Evolutionary conservation across 768 basidiomycete species (phyloP).

Genomic region (Mycena kentingensis): DNA sequence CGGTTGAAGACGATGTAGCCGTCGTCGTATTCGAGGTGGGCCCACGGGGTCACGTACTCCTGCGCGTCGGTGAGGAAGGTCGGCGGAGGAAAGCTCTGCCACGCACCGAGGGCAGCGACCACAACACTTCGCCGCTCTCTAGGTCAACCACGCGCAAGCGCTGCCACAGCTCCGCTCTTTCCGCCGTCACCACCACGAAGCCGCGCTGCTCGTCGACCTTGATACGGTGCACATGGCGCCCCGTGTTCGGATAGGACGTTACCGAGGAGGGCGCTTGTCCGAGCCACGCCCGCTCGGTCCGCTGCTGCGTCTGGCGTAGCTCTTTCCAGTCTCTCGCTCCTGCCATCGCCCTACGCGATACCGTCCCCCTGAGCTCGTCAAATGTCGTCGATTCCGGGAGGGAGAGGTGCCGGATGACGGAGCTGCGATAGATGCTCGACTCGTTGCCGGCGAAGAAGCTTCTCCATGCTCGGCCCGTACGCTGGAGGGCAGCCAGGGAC

Average conservation of each 20-base stretch:
- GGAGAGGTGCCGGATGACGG: slow-evolving; percentile 47
- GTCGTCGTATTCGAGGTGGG: slow-evolving; percentile 73
- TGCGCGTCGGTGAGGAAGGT: slow-evolving; percentile 27
- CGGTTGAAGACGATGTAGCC: slow-evolving; percentile 77
- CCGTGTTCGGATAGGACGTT: slow-evolving; percentile 35
- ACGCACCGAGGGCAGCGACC: slow-evolving; percentile 61
- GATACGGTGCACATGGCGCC: slow-evolving; percentile 62
- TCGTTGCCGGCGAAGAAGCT: slow-evolving; percentile 50
- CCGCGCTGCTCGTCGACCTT: slow-evolving; percentile 70
- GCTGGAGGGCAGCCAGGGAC: slow-evolving; percentile 38
- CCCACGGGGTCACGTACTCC: slow-evolving; percentile 54
- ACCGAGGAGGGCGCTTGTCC: slow-evolving; percentile 48
- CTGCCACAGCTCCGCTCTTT: slow-evolving; percentile 42
- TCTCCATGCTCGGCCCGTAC: slow-evolving; percentile 50
- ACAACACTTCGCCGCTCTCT: slow-evolving; percentile 49
- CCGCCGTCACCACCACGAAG: slow-evolving; percentile 58
- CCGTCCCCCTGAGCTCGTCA: slow-evolving; percentile 25
- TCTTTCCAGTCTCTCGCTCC: neutral
- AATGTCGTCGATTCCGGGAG: slow-evolving; percentile 1
- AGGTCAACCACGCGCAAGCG: slow-evolving; percentile 64
- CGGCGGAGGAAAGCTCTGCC: neutral
- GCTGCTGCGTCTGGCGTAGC: slow-evolving; percentile 43
- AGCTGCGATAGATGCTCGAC: slow-evolving; percentile 56
- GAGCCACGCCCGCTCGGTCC: slow-evolving; percentile 54
- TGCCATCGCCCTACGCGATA: neutral